Percentiles rank a stretch among this genome's conserved stretches.
These are phyloP conservation scores for Ramularia endophylla DNA, from an alignment of 2,329 filamentous ascomycete species.

Conservation along the genomic window DNA sequence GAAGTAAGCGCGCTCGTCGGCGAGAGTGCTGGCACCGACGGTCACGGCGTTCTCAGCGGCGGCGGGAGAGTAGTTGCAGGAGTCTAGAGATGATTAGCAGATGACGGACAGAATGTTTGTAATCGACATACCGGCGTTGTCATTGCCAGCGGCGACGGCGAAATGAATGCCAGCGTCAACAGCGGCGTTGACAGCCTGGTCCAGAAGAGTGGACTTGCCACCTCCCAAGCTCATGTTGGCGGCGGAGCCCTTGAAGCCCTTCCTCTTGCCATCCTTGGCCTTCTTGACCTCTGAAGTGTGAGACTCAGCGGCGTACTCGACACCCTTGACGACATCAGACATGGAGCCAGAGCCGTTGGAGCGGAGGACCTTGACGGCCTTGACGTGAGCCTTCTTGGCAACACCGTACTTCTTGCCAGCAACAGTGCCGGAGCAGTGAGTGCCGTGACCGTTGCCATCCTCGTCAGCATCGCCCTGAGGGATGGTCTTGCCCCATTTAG, in stretches of 20 bases:
- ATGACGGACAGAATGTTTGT: not conserved
- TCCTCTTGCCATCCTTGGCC: constrained; percentile 79
- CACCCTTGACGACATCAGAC: constrained; percentile 98
- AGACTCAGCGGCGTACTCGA: constrained; percentile 82
- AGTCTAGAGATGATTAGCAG: constrained; percentile 51
- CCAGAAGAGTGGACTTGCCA: constrained; percentile 89
- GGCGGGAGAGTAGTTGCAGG: constrained; percentile 98
- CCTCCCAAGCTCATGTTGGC: constrained; percentile 99
- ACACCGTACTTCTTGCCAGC: constrained; percentile 99
- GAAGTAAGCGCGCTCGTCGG: constrained; percentile 98
- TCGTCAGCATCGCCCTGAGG: constrained; percentile 75
- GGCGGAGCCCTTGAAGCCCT: constrained; percentile 98
- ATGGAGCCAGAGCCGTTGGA: constrained; percentile 98
- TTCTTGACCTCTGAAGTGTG: constrained; percentile 70
- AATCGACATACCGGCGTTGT: constrained; percentile 59
- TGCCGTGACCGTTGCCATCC: constrained; percentile 97
- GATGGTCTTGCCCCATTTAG: constrained; percentile 95
- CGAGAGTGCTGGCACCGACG: constrained; percentile 87
- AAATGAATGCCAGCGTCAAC: constrained; percentile 93
- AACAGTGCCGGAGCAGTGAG: constrained; percentile 97
- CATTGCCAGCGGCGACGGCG: constrained; percentile 95
- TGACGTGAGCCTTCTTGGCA: constrained; percentile 95
- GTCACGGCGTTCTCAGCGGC: constrained; percentile 88
- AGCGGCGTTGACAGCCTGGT: constrained; percentile 88
- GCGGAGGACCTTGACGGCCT: constrained; percentile 95